These are phyloP conservation scores for Myriosclerotinia duriaeana DNA, from an alignment of 2,329 filamentous ascomycete species.

Conservation along the genomic window DNA sequence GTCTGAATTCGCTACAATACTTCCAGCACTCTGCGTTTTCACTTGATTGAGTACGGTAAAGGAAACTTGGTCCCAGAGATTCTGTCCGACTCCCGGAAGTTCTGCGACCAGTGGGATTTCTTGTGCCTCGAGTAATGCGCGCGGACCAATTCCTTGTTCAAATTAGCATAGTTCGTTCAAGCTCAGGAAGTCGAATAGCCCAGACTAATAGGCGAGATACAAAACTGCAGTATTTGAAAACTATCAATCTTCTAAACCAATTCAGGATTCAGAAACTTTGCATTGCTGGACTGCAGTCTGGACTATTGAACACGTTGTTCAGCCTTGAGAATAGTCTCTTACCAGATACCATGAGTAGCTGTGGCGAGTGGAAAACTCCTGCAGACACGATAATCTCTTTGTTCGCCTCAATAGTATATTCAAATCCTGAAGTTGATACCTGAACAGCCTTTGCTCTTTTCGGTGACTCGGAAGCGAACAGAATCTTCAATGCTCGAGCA, in stretches of 20 bases:
- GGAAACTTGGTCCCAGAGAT: conserved; percentile 41
- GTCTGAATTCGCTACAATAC: conserved; percentile 1
- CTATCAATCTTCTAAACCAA: too few relatives aligned
- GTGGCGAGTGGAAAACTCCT: conserved; percentile 10
- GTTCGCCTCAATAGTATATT: conserved; percentile 27
- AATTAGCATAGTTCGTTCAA: not conserved
- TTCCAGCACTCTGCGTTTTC: conserved; percentile 14
- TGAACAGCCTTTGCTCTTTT: conserved; percentile 7
- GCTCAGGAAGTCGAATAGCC: too few relatives aligned
- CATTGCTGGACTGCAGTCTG: too few relatives aligned
- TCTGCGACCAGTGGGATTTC: conserved; percentile 48
- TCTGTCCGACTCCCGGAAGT: conserved; percentile 51
- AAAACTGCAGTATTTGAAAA: too few relatives aligned
- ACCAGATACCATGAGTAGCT: conserved; percentile 18
- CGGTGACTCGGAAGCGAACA: conserved; percentile 4
- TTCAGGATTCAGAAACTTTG: too few relatives aligned
- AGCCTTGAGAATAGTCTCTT: not conserved
- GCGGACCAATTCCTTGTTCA: conserved; percentile 4
- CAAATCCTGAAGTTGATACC: conserved; percentile 9
- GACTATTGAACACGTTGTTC: too few relatives aligned
- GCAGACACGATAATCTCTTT: conserved; percentile 29
- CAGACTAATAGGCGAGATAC: too few relatives aligned
- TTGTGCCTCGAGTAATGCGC: not conserved
- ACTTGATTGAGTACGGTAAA: conserved; percentile 24
- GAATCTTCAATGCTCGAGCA: conserved; percentile 21